Base-by-base conservation (phyloP, 495 filamentous ascomycete genomes). In the Letharia columbiana region DNA sequence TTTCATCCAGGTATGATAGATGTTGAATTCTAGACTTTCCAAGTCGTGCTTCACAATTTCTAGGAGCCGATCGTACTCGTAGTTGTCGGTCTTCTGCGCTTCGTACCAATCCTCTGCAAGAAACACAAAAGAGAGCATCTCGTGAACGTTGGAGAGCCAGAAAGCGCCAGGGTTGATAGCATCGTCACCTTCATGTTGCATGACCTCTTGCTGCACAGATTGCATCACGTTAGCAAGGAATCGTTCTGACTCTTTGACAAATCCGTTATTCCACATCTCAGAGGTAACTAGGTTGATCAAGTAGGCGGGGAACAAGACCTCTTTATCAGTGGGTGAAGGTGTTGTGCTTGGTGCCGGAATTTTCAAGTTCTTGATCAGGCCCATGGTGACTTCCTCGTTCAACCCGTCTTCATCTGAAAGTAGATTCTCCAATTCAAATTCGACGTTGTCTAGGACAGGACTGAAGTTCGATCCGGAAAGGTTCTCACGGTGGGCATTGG, bases 1-100 rank as follows among this genome's bases (percentile, higher is more conserved):
- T 81, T 99, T 99, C 94, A 99, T 99, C 94, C 94, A 99, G 15
- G 94, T 99, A 77, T 99, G 95, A 77, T 99, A 99, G 74, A 99
- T 98, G 80, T 99, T 99, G 84, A 99, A 99, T 77, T 99, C 94
- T 56, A 99, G 80, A 76, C 91, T 96, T 79, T 99, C 94, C 61
- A 99, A 81, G 71, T 99, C 94, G 71, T 98, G 94, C 82, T 99
- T 99, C 68, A 98, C 94, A 73, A 99, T 98, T 74, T 99, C 94
- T 72, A 99, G 78, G 42, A 99, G 82, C 68, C 95, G 89, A 78
- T 99, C 95, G 70, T 99, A 99, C 79, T 98, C 94, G 76, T 93
- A 96, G 72, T 99, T 96, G 74, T 98, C 95, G 59, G 92, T 95
- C 83, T 99, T 99, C 75, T 99, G 94, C 39, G 92, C 89, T 80